Evolutionary conservation across 768 basidiomycete species (phyloP), one percentile per base, ranked within the genome.

Genomic region (Cyclocybe aegerita): DNA sequence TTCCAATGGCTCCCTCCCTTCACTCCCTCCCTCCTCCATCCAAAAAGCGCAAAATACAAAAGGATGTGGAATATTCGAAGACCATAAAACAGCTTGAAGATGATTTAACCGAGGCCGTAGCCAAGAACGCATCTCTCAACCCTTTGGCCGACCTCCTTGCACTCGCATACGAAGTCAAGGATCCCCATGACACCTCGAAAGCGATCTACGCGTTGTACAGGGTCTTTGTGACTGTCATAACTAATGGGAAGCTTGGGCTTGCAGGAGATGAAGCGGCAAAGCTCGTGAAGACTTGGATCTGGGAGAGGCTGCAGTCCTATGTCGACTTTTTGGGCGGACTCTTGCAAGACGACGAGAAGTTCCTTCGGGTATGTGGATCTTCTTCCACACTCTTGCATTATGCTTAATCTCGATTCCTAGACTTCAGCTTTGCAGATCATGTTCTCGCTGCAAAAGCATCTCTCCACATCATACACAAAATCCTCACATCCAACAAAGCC

Each of bases 161-260:
- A 11, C 66, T 91, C 30, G 74, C 84, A 0, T 65, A 74, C 30
- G 65, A 70, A 12, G 65, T 75, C 1, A 59, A 71, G 37, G 76
- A 82, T 36, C 71, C 88, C 0, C 76, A 77, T 55, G 75, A 80
- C 29, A 78, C 83, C 10, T 88, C 74, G 12, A 93, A 88, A 63
- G 85, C 81, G 1, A 78, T 93, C 12, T 96, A 93, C 68, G 86
- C 92, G 0, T 65, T 89, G 4, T 94, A 96, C 65, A 73, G 94
- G 35, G 74, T 86, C 9, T 93, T 92, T 62, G 80, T 88, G 7
- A 57, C 77, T 15, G 68, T 90, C 33, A 77, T 93, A 42, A 65
- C 75, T 3, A 75, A 75, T 30, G 80, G 83, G 2, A 81, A 83
- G 54, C 69, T 93, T 10, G 72, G 72, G 33, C 47, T 70, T 32